Evolutionary conservation across 2,329 filamentous ascomycete species (phyloP).

Genomic region (Zopfia rhizophila): DNA sequence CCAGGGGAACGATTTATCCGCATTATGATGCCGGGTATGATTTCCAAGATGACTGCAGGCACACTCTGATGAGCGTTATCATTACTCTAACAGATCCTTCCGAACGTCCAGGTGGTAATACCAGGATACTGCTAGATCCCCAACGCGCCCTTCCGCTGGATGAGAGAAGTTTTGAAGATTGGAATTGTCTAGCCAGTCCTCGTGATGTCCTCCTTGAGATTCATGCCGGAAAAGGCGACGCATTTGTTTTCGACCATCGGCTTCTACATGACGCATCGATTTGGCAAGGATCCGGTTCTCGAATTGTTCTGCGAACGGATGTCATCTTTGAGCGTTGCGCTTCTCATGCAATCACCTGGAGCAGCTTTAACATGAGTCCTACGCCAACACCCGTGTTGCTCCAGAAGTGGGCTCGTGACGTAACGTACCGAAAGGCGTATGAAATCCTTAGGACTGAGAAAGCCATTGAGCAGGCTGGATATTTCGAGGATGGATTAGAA

Average conservation of each 20-base stretch:
- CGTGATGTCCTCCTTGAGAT: not conserved
- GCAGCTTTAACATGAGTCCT: no score
- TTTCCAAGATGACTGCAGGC: not conserved
- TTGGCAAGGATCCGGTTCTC: not conserved
- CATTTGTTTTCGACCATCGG: not conserved
- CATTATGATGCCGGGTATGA: not conserved
- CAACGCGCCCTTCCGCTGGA: not conserved
- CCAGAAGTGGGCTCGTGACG: no score
- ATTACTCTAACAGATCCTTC: not conserved
- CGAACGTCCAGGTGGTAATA: not conserved
- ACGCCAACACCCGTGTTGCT: no score
- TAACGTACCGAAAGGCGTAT: no score
- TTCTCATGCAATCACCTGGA: no score
- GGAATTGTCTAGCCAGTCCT: not conserved
- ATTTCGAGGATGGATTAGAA: not conserved
- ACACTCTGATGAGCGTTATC: not conserved
- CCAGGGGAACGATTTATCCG: not conserved
- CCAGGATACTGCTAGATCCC: not conserved
- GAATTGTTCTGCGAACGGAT: not conserved
- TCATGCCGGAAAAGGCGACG: not conserved
- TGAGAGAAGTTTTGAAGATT: not conserved
- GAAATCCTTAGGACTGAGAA: not conserved
- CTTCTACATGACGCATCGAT: not conserved
- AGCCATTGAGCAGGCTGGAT: not conserved
- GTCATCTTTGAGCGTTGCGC: not conserved